phyloP scores from a whole-genome alignment of 495 filamentous ascomycete species.

The Alectoria sarmentosa region DNA sequence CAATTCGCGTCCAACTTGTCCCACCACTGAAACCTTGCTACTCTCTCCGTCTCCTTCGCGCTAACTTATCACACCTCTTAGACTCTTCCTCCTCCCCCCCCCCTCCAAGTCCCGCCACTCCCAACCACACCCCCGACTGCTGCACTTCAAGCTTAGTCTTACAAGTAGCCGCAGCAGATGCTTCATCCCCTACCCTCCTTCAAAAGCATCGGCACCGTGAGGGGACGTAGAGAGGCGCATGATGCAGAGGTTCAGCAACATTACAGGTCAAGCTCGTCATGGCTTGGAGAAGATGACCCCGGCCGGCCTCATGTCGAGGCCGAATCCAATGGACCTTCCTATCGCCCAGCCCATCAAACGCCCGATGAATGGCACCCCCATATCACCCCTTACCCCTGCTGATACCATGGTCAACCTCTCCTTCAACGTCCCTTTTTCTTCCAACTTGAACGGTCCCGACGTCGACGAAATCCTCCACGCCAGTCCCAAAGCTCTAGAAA shows the following conservation, averaged over 20 bases:
- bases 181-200: conserved; percentile 13
- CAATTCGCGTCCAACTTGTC: conserved; percentile 15
- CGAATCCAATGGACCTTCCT: conserved; percentile 62
- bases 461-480: conserved; percentile 87
- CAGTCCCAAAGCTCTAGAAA: conserved; percentile 68
- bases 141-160: conserved; percentile 10
- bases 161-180: conserved; percentile 22
- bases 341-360: conserved; percentile 61
- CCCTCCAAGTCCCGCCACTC: conserved; percentile 27
- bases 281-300: conserved; percentile 88
- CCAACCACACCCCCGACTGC: conserved; percentile 7
- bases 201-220: conserved; percentile 9
- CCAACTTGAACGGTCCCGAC: conserved; percentile 82
- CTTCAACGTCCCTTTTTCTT: conserved; percentile 94
- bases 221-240: conserved; percentile 30
- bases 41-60: conserved; percentile 10
- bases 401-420: conserved; percentile 69
- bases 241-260: conserved; percentile 93
- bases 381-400: conserved; percentile 55
- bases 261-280: conserved; percentile 74
- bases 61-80: conserved; percentile 19
- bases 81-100: conserved; percentile 4
- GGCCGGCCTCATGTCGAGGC: conserved; percentile 66
- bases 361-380: conserved; percentile 53
- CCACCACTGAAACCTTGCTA: conserved; percentile 7